Percentiles rank a stretch among this genome's conserved stretches.
phyloP scores from a whole-genome alignment of 305 asterid genomes.

The Salvia sclarea region DNA sequence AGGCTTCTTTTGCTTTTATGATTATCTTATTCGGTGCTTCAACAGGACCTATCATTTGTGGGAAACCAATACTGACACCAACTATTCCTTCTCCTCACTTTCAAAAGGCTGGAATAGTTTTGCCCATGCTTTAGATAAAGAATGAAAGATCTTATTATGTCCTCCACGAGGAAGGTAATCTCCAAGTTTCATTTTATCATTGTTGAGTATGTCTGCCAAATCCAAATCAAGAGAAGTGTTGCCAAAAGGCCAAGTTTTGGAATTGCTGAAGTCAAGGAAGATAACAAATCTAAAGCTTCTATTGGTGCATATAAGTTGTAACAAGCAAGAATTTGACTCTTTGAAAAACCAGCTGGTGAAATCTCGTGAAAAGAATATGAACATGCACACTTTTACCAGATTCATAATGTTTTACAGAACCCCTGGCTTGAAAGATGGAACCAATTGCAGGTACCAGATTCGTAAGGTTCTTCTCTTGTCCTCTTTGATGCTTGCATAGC shows the following conservation, averaged over 20 bases:
- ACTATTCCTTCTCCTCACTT: conserved; percentile 50
- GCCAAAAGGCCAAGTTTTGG: conserved; percentile 40
- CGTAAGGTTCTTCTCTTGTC: not conserved
- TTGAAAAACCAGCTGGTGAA: conserved; percentile 16
- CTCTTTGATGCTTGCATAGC: conserved; percentile 15
- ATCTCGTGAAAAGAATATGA: not conserved
- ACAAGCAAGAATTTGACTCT: not conserved
- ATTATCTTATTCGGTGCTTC: conserved; percentile 43
- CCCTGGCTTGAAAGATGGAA: not conserved
- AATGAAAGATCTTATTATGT: conserved; percentile 44
- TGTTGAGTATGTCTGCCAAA: too few relatives aligned
- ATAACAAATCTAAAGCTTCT: conserved; percentile 38
- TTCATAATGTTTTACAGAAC: too few relatives aligned
- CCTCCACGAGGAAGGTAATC: conserved; percentile 51
- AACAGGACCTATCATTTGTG: conserved; percentile 35
- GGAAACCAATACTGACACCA: too few relatives aligned
- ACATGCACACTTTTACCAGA: conserved; percentile 2
- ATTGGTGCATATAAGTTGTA: conserved; percentile 12
- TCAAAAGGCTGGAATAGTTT: conserved; percentile 54
- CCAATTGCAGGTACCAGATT: conserved; percentile 22
- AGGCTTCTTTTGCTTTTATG: not conserved
- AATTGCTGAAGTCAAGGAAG: conserved; percentile 38
- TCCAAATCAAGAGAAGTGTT: conserved; percentile 55
- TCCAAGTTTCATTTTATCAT: conserved; percentile 55
- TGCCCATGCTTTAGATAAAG: conserved; percentile 54